Evolutionary conservation across 2,329 filamentous ascomycete species (phyloP).

Genomic region (Monilinia fructigena): DNA sequence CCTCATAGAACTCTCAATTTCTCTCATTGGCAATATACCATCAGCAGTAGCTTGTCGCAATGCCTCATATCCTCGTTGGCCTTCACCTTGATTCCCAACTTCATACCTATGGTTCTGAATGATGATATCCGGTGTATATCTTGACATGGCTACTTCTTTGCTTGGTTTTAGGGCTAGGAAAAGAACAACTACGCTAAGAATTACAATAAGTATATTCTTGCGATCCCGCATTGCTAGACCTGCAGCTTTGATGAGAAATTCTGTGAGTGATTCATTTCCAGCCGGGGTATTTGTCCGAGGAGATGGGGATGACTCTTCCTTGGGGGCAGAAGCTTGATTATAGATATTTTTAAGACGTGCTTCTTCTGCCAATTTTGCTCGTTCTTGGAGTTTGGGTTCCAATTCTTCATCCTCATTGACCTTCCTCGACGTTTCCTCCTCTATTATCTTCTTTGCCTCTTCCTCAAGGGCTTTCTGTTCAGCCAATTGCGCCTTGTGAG

Average conservation of each 20-base stretch:
- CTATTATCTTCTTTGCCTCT: constrained; percentile 43
- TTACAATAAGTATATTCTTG: constrained; percentile 58
- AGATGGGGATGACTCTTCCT: neutral
- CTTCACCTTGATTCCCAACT: neutral
- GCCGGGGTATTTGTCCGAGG: constrained; percentile 8
- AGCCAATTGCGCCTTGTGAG: constrained; percentile 11
- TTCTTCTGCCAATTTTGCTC: constrained; percentile 44
- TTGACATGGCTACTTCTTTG: neutral
- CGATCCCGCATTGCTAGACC: constrained; percentile 56
- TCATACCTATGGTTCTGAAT: constrained; percentile 14
- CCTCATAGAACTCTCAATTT: neutral
- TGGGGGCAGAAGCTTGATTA: constrained; percentile 41
- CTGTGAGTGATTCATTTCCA: constrained; percentile 49
- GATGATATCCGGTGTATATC: constrained; percentile 11
- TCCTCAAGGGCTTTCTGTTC: constrained; percentile 46
- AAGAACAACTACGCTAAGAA: constrained; percentile 54
- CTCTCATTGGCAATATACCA: neutral
- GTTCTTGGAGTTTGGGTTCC: constrained; percentile 52
- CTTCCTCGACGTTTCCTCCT: constrained; percentile 47
- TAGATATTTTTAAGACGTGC: constrained; percentile 56
- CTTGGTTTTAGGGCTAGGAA: constrained; percentile 46
- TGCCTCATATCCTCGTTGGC: neutral
- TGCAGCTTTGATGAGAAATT: constrained; percentile 54
- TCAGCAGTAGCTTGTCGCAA: neutral
- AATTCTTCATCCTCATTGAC: constrained; percentile 38